Base-by-base conservation (phyloP, 352 stramenopile genomes). In the Pythium brachiatum region DNA sequence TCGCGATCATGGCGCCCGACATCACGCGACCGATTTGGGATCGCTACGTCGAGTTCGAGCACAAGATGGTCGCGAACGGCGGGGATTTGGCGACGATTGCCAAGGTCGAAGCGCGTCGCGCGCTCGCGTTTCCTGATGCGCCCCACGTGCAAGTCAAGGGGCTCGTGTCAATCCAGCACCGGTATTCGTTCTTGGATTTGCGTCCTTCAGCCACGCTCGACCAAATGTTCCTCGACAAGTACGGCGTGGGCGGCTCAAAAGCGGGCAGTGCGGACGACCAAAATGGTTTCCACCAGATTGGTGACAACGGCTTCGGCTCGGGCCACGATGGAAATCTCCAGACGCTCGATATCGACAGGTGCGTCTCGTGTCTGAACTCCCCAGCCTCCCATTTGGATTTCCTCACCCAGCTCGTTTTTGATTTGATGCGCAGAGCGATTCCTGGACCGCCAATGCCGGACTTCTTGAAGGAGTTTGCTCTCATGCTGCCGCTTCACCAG, bases 31-130 rank as follows among this genome's bases (percentile, higher is more conserved):
- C 83, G 27, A 90, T 96, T 32, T 96, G 87, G 87, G 81, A 94
- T 46, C 82, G 83, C 31, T 96, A 94, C 47, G 83, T 96, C 29
- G 72, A 86, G 23, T 96, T 94, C 52, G 87, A 96, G 69, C 85
- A 92, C 68, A 92, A 78, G 25, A 92, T 94, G 82, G 87, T 90
- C 20, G 70, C 83, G 52, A 94, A 88, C 36, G 87, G 87, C 39
- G 87, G 87, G 6, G 86, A 96, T 64, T 72, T 96, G 44, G 81
- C 81, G 29, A 92, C 85, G 12, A 79, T 96, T 3, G 81, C 86
- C 16, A 93, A 94, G 64, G 70, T 96, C 25, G 87, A 95, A 67
- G 81, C 82, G 12, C 81, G 86, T 1, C 80, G 86, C 39, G 86
- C 86, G 0, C 71, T 92, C 53, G 83, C 86, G 6, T 92, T 94